phyloP scores from a whole-genome alignment of 495 filamentous ascomycete species.

The Penicillium samsonianum region DNA sequence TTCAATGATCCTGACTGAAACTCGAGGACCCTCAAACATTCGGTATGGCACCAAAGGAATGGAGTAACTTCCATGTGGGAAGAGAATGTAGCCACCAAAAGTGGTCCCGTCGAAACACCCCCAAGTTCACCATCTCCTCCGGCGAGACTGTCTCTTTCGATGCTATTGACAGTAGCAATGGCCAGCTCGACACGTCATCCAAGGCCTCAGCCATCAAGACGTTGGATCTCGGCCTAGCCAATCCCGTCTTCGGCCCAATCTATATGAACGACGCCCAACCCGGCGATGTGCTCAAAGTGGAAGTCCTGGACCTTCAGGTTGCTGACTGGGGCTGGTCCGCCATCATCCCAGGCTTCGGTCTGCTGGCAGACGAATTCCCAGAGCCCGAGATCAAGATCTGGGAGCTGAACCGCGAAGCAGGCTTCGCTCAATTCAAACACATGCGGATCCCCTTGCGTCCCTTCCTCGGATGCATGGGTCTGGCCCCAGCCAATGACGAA shows the following conservation, averaged over 20 bases:
- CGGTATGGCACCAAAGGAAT: constrained; percentile 23
- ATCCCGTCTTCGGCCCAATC: constrained; percentile 53
- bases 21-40: constrained; percentile 24
- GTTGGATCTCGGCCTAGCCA: constrained; percentile 45
- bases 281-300: constrained; percentile 52
- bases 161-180: constrained; percentile 52
- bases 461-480: constrained; percentile 54
- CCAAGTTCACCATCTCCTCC: constrained; percentile 48
- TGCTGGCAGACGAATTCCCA: constrained; percentile 49
- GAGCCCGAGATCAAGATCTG: constrained; percentile 49
- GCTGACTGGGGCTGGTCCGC: constrained; percentile 54
- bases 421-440: constrained; percentile 44
- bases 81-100: constrained; percentile 45
- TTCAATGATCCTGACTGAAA: constrained; percentile 24
- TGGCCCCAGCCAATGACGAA: constrained; percentile 45
- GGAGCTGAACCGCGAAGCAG: constrained; percentile 42
- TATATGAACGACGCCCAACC: constrained; percentile 47
- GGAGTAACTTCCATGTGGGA: constrained; percentile 43
- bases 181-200: constrained; percentile 44
- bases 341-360: constrained; percentile 51
- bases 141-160: constrained; percentile 49
- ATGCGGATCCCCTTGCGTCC: constrained; percentile 50
- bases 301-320: constrained; percentile 45
- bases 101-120: constrained; percentile 49
- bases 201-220: constrained; percentile 40